Evolutionary conservation across 2,329 filamentous ascomycete species (phyloP), one percentile per base, ranked within the genome.

Genomic region (Hymenotorrendiella dingleyae): DNA sequence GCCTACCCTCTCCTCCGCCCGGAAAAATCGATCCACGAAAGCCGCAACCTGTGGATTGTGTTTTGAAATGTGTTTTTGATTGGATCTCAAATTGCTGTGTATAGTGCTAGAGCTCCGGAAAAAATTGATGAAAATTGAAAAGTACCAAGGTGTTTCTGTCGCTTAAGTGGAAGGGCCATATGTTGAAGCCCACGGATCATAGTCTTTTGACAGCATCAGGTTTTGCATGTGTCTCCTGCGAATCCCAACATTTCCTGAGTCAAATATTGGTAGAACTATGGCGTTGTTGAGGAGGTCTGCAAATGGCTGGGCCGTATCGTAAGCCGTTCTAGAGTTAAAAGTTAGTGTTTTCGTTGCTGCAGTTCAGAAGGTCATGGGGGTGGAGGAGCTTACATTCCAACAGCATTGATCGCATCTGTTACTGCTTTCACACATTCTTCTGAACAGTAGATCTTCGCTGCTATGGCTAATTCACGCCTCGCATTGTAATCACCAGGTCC

Each of bases 161-260:
- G n/a, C n/a, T n/a, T n/a, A n/a, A n/a, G n/a, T n/a, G n/a, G n/a
- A n/a, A 17, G 34, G 34, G 3, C 38, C 38, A 40, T 33, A 40
- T 6, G 38, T 34, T 10, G 37, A 23, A 11, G 58, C 64, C 71
- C 70, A 73, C 2, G 71, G 62, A 49, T 69, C 59, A 49, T 74
- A 74, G 3, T 53, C 62, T 0, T 67, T 61, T 3, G 53, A 49
- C 43, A 66, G 56, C 50, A 73, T 67, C 14, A 72, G 56, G 40
- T 62, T 58, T 52, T 74, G 66, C 44, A 74, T 49, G 45, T 71
- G 67, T 21, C 72, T 62, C 37, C 70, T 64, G 29, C 72, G 58
- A 7, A 76, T 66, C 0, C 72, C 72, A 6, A 76, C 64, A 55
- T 76, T 76, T 0, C 72, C 72, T 0, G 71, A 71, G 46, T 76